Base-by-base conservation (phyloP, 805 yeast genomes). In the Cyberlindnera japonica region DNA sequence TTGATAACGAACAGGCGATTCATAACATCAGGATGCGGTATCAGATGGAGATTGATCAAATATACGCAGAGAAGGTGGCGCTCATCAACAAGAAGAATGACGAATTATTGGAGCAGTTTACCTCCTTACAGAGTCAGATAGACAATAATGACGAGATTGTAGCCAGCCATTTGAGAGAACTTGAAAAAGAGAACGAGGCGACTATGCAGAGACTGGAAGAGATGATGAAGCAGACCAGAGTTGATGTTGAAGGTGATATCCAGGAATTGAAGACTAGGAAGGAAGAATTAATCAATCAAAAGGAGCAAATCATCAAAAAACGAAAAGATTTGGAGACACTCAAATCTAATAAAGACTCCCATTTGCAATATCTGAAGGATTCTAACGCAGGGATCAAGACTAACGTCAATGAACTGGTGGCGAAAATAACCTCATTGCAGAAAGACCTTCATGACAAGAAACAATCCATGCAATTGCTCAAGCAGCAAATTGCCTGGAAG, bases 1-100 rank as follows among this genome's bases (percentile, higher is more conserved):
- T 59, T 13, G 64, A 64, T 20, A 57, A 65, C 37, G 69, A 69
- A 14, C 64, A 65, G 25, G 63, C 67, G 19, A 49, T 64, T 15
- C 64, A 62, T 26, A 57, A 62, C 15, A 35, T 65, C 20, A 61
- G 59, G 17, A 61, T 63, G 29, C 63, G 51, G 4, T 68, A 64
- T 41, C 50, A 56, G 15, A 25, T 44, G 0, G 61, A 70, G 49
- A 63, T 76, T 2, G 74, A 74, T 29, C 40, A 51, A 1, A 44
- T 71, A 6, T 62, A 71, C 24, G 50, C 61, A 6, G 53, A 54
- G 13, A 69, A 67, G 38, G 62, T 63, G 5, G 51, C 51, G 15
- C 52, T 59, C 28, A 55, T 59, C 21, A 60, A 67, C 31, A 41
- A 48, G 8, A 53, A 60, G 33, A 67, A 66, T 40, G 51, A 47